Percentiles rank a stretch among this genome's conserved stretches.
Evolutionary conservation across 192 early-diverging fungal species (phyloP).

Genomic region (Chytriomyces sp.): DNA sequence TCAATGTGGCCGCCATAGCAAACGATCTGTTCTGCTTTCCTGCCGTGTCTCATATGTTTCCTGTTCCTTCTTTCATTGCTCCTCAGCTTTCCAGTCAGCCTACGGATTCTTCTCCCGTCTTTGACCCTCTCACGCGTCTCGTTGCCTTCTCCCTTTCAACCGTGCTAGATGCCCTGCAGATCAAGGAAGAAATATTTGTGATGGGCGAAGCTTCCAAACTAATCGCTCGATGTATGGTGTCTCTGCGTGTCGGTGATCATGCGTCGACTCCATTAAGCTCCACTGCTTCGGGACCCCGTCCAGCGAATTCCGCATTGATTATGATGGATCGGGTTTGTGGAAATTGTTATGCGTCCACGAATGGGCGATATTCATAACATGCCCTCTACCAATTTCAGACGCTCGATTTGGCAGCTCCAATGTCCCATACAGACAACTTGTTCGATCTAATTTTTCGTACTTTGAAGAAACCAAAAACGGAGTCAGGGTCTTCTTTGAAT

Average conservation of each 20-base stretch:
- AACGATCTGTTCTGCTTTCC: conserved; percentile 28
- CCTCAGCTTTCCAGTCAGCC: neutral
- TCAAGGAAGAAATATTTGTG: conserved; percentile 28
- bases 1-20: conserved; percentile 16
- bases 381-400: too few relatives aligned
- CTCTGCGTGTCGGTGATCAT: conserved; percentile 4
- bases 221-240: conserved; percentile 24
- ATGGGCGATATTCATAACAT: neutral
- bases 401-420: conserved; percentile 11
- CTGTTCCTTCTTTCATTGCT: neutral
- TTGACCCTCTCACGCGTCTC: too few relatives aligned
- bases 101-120: too few relatives aligned
- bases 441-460: conserved; percentile 16
- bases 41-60: conserved; percentile 4
- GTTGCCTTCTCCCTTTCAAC: conserved; percentile 3
- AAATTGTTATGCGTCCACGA: neutral
- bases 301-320: conserved; percentile 3
- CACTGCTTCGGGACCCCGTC: neutral
- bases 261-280: too few relatives aligned
- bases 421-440: conserved; percentile 17
- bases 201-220: conserved; percentile 15
- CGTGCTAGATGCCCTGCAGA: conserved; percentile 5
- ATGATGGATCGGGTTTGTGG: conserved; percentile 17
- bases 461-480: neutral
- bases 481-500: too few relatives aligned